phyloP scores from a whole-genome alignment of 2,329 filamentous ascomycete genomes.

The Fusarium citri region DNA sequence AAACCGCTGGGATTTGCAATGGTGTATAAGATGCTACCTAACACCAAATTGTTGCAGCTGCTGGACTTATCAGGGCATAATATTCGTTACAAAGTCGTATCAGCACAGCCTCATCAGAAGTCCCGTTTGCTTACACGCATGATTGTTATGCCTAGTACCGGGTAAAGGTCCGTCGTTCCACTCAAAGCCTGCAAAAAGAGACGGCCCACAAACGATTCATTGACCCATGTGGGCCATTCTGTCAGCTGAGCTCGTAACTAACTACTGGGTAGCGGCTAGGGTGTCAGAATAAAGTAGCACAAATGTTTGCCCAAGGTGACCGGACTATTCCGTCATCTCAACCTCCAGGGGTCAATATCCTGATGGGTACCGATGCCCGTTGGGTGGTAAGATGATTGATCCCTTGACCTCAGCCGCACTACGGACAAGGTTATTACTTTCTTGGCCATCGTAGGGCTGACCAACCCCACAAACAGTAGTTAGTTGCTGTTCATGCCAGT shows the following conservation, averaged over 20 bases:
- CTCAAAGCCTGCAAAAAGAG: not conserved
- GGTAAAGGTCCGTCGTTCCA: not conserved
- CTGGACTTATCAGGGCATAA: not conserved
- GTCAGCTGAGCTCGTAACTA: not conserved
- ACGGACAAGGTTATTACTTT: not conserved
- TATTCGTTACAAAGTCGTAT: not conserved
- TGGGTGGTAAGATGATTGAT: not conserved
- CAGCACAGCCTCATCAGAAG: not conserved
- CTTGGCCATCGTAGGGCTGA: not conserved
- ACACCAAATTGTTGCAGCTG: too few relatives aligned
- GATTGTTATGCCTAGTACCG: not conserved
- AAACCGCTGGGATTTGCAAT: too few relatives aligned
- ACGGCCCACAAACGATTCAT: not conserved
- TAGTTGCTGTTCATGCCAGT: too few relatives aligned
- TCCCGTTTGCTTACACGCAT: not conserved
- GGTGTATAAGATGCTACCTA: too few relatives aligned
- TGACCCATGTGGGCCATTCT: not conserved
- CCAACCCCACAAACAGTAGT: not conserved
- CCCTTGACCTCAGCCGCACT: not conserved
- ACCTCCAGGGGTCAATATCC: not conserved
- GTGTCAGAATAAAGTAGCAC: not conserved
- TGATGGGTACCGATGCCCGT: not conserved
- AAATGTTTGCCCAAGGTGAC: too few relatives aligned
- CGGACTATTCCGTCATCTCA: not conserved
- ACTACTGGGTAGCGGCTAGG: not conserved